Evolutionary conservation across 2,329 filamentous ascomycete species (phyloP).

Genomic region (Monosporascus sp.): DNA sequence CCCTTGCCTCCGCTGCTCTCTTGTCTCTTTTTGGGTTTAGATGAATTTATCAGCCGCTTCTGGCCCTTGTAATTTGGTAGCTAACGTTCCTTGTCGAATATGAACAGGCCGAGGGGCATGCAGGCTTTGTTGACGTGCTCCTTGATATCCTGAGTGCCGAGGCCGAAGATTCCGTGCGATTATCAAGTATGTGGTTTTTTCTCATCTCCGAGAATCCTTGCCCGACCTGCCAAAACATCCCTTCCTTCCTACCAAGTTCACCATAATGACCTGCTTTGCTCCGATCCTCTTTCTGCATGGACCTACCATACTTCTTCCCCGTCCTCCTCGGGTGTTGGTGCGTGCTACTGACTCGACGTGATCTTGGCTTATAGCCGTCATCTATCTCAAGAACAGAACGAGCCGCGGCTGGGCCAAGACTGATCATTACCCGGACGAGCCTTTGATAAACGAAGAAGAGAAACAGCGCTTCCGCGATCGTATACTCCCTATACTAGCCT

Average conservation of each 20-base stretch:
- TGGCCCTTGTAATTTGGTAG: not conserved
- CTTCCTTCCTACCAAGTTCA: too few species aligned
- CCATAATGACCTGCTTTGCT: too few species aligned
- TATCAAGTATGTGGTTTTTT: constrained; percentile 66
- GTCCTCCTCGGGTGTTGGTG: constrained; percentile 3
- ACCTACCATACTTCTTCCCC: too few species aligned
- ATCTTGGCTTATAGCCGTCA: constrained; percentile 60
- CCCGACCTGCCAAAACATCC: constrained; percentile 1
- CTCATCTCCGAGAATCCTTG: not conserved
- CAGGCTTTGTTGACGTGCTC: constrained; percentile 85
- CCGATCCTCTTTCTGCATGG: too few species aligned
- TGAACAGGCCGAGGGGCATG: constrained; percentile 75
- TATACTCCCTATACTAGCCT: constrained; percentile 81
- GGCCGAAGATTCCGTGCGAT: constrained; percentile 75
- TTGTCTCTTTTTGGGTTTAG: not conserved
- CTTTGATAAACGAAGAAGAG: constrained; percentile 79
- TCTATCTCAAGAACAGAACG: constrained; percentile 97
- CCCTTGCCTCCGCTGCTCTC: not conserved
- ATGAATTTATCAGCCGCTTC: too few species aligned
- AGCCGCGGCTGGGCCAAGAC: constrained; percentile 81
- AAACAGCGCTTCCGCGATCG: constrained; percentile 83
- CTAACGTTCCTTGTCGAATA: constrained; percentile 2
- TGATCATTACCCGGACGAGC: constrained; percentile 68
- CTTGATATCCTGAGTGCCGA: constrained; percentile 87
- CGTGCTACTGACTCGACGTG: constrained; percentile 5